Base-by-base conservation (phyloP, 192 early-diverging fungal genomes). In the Umbelopsis ramanniana region DNA sequence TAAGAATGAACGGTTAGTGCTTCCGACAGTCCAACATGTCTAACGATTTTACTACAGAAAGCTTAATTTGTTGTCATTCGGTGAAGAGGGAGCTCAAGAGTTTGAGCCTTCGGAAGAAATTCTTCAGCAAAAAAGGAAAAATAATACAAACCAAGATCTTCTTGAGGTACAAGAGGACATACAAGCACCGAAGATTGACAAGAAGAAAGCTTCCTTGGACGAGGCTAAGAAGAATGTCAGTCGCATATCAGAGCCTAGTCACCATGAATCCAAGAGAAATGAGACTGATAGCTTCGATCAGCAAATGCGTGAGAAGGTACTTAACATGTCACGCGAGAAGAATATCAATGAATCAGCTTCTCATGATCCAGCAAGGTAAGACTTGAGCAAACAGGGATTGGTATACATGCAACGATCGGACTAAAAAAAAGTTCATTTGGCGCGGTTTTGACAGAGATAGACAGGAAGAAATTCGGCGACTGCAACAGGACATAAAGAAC, bases 51-150 rank as follows among this genome's bases (percentile, higher is more conserved):
- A 2, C 11, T 19, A 43, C 79, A 94, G 92, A 53, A 89, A 90
- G 38, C 76, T 92, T 55, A 88, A 81, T 46, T 83, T 98, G 47
- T 82, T 98, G 35, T 98, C 96, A 7, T 98, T 98, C 90, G 96
- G 89, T 0, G 92, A 94, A 54, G 95, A 95, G 33, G 57, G 57
- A 37, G 92, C 87, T 12, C 82, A 85, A 7, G 93, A 91, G 40
- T 67, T 79, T n/a, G 83, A 80, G 19, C 76, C 76, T n/a, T n/a
- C 73, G 21, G 66, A 9, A 21, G 38, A 26, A 63, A 67, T 50
- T 33, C 66, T 35, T 40, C 24, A 21, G 22, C 47, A 38, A 14
- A 77, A 79, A 22, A 70, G 69, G 12, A 83, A 81, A 46, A 90
- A 90, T 60, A 89, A 86, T 68, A 96, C 94, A 67, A 93, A 89